phyloP scores from a whole-genome alignment of 345 rosid genomes.

The Syzygium grande region DNA sequence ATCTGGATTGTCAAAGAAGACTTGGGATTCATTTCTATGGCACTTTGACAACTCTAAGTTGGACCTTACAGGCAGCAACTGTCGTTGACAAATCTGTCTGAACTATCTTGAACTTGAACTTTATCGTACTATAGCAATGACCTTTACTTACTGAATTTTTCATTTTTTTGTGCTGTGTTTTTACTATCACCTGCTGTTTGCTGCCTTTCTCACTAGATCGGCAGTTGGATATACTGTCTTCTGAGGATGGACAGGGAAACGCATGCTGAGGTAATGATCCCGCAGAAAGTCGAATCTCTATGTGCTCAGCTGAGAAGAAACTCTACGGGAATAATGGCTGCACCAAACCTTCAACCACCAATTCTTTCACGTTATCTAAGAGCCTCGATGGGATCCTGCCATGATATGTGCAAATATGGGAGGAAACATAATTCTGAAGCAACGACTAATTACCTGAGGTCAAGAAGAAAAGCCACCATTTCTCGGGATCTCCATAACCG shows the following conservation, averaged over 20 bases:
- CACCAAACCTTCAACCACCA: conserved; percentile 14
- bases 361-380: conserved; percentile 59
- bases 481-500: not conserved
- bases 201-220: not conserved
- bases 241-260: not conserved
- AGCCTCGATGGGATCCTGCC: conserved; percentile 54
- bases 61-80: not conserved
- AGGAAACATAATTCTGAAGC: conserved; percentile 19
- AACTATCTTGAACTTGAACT: not conserved
- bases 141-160: not conserved
- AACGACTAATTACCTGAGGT: conserved; percentile 18
- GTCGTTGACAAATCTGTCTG: not conserved
- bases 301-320: conserved; percentile 22
- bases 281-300: not conserved
- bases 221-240: not conserved
- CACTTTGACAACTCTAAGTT: not conserved
- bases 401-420: conserved; percentile 76
- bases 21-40: not conserved
- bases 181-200: not conserved
- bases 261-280: not conserved
- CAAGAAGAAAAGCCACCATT: conserved; percentile 1
- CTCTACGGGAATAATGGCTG: conserved; percentile 32
- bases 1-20: not conserved
- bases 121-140: not conserved
- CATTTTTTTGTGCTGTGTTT: not conserved